These are phyloP conservation scores for Malassezia vespertilionis DNA, from an alignment of 1,284 basidiomycete genomes.

Conservation along the genomic window DNA sequence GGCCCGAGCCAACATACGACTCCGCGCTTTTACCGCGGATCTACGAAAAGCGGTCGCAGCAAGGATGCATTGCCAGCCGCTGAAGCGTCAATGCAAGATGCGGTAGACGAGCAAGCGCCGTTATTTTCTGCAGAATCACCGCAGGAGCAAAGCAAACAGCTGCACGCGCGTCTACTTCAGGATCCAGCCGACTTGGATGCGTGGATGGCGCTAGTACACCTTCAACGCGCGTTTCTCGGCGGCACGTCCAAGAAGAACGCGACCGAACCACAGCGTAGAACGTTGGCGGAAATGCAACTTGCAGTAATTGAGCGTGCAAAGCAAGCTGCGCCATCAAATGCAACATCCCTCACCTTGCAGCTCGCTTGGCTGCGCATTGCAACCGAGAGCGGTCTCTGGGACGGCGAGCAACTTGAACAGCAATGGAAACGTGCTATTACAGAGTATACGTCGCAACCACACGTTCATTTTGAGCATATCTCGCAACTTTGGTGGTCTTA, in stretches of 20 bases:
- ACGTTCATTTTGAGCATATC: background rate
- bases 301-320: constrained; percentile 13
- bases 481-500: constrained; percentile 6
- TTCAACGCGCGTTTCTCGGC: background rate
- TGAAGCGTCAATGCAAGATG: too few species aligned
- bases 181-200: background rate
- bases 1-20: background rate
- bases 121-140: constrained; percentile 1
- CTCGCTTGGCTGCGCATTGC: constrained; percentile 2
- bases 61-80: too few species aligned
- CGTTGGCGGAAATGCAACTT: constrained; percentile 5
- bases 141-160: background rate
- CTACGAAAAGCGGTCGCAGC: too few species aligned
- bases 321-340: background rate
- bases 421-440: background rate
- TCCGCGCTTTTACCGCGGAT: background rate
- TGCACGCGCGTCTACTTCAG: background rate
- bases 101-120: background rate
- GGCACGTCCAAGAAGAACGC: background rate
- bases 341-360: background rate
- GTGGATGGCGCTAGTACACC: constrained; percentile 11
- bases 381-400: background rate
- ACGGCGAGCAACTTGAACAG: background rate
- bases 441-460: too few species aligned
- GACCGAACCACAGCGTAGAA: background rate